A percentile compares a stretch with the other conserved stretches of the same genome.
Conservation (phyloP, 2,329 filamentous ascomycete species). For the Penicillium sp. region DNA sequence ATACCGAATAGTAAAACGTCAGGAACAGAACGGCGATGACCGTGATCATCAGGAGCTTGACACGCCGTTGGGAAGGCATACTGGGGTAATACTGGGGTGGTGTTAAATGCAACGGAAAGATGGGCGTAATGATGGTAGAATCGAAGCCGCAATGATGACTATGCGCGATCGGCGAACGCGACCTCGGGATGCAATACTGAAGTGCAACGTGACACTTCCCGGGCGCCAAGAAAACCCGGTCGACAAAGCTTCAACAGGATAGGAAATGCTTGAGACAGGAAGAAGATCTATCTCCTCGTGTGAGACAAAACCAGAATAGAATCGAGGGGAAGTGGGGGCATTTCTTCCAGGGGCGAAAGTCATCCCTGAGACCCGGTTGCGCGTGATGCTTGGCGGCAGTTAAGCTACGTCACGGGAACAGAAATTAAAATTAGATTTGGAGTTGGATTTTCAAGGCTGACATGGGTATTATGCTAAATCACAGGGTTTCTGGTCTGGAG, state of each 20-base stretch:
- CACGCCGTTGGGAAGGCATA: constrained; percentile 69
- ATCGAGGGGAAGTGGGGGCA: no score
- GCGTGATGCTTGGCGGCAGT: constrained; percentile 9
- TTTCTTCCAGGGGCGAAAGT: background rate
- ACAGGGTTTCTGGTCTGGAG: constrained; percentile 18
- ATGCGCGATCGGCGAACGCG: no score
- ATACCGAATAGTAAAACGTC: constrained; percentile 70
- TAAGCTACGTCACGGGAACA: background rate
- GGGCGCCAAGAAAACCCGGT: no score
- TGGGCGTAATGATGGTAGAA: background rate
- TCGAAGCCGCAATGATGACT: no score
- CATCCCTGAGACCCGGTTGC: no score
- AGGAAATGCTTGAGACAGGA: no score
- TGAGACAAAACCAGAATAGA: no score
- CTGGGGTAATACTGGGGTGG: constrained; percentile 2
- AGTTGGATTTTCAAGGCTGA: constrained; percentile 5
- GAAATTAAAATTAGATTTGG: background rate
- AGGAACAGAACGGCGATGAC: constrained; percentile 64
- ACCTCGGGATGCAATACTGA: no score
- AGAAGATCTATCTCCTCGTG: no score
- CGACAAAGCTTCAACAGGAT: no score
- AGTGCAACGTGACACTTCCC: no score
- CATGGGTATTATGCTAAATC: constrained; percentile 29
- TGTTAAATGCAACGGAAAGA: background rate
- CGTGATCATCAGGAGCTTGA: constrained; percentile 65